These are phyloP conservation scores for Populus hybrid DNA, from an alignment of 441 rosid genomes.

Conservation along the genomic window DNA sequence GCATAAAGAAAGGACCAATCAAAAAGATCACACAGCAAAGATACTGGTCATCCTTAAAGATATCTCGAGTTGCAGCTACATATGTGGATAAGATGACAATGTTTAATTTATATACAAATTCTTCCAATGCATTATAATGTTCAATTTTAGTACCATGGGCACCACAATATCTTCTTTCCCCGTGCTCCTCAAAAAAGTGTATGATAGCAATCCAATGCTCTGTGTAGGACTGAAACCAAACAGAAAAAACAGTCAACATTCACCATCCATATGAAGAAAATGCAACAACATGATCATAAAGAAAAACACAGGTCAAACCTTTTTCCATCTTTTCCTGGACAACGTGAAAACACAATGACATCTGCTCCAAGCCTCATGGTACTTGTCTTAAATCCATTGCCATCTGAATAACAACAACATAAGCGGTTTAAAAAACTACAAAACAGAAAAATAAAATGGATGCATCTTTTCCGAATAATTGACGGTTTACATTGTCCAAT, in stretches of 20 bases:
- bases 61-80: background rate
- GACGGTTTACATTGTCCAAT: constrained; percentile 80
- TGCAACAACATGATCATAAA: background rate
- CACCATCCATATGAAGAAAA: background rate
- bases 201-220: constrained; percentile 91
- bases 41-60: background rate
- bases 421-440: background rate
- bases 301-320: constrained; percentile 40
- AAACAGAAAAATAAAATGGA: background rate
- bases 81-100: background rate
- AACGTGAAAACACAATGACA: constrained; percentile 94
- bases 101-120: background rate
- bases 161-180: constrained; percentile 96
- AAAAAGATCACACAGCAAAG: background rate
- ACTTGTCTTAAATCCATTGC: constrained; percentile 98
- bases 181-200: constrained; percentile 83
- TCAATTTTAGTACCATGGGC: constrained; percentile 70
- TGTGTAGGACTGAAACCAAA: constrained; percentile 62
- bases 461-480: background rate
- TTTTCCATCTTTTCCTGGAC: constrained; percentile 57
- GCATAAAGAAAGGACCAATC: background rate
- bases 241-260: background rate
- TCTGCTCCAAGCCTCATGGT: constrained; percentile 99
- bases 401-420: constrained; percentile 44
- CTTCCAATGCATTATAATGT: background rate